Evolutionary conservation across 179 eudicot species (phyloP).

Genomic region (Heliamphora pulchella): DNA sequence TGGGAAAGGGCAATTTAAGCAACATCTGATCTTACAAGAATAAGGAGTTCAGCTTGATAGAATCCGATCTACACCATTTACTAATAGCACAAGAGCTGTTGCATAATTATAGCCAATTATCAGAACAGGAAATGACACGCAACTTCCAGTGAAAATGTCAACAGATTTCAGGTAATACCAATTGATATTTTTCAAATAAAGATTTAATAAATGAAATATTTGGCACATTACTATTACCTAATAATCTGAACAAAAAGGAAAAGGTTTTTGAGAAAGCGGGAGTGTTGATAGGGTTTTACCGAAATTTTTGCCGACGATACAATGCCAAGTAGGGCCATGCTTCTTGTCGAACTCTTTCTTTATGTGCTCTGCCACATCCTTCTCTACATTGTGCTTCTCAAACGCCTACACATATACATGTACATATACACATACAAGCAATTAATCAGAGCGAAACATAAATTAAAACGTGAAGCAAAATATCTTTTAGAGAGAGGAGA

Average conservation of each 20-base stretch:
- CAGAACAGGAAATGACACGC: neutral
- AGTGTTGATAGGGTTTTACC: slow-evolving; percentile 36
- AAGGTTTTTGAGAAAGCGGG: neutral
- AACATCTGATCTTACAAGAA: neutral
- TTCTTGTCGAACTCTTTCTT: slow-evolving; percentile 91
- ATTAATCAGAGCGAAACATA: neutral
- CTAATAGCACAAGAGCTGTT: neutral
- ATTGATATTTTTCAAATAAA: neutral
- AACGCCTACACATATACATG: slow-evolving; percentile 43
- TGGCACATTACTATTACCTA: neutral
- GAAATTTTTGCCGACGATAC: slow-evolving; percentile 93
- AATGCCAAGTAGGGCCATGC: slow-evolving; percentile 95
- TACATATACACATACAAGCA: neutral
- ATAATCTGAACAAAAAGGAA: neutral
- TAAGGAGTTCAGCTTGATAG: neutral
- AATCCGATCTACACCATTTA: neutral
- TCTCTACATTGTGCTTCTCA: slow-evolving; percentile 78
- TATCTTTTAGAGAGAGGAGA: neutral
- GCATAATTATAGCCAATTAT: neutral
- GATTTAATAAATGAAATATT: neutral
- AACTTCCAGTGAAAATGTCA: neutral
- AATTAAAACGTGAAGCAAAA: neutral
- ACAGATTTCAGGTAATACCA: neutral
- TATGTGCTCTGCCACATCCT: slow-evolving; percentile 87
- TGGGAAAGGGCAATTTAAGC: neutral